These are phyloP conservation scores for Verticillium tricorpus DNA, from an alignment of 2,329 filamentous ascomycete species.

Conservation along the genomic window DNA sequence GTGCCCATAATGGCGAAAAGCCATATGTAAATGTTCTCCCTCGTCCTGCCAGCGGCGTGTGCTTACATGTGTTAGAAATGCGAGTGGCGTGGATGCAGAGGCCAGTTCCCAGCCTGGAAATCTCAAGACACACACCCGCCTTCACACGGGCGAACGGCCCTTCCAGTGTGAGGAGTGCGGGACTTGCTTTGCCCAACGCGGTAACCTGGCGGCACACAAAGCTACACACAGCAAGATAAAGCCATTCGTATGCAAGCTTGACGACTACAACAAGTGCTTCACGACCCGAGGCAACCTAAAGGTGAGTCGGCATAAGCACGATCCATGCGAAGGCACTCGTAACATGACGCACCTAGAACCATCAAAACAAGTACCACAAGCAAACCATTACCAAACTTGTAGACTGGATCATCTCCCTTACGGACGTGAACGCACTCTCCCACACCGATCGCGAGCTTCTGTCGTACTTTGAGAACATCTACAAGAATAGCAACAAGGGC, in stretches of 20 bases:
- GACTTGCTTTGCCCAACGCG: slow-evolving; percentile 79
- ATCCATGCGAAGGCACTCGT: no score
- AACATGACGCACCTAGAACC: slow-evolving; percentile 49
- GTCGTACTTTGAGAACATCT: slow-evolving; percentile 80
- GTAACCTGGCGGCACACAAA: slow-evolving; percentile 80
- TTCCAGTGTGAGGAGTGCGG: slow-evolving; percentile 76
- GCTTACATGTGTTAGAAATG: slow-evolving; percentile 49
- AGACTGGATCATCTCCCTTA: slow-evolving; percentile 61
- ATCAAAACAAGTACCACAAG: slow-evolving; percentile 91
- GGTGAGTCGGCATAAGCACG: slow-evolving; percentile 39
- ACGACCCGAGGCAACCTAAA: slow-evolving; percentile 91
- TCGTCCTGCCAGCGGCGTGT: not conserved
- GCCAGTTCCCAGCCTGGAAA: slow-evolving; percentile 87
- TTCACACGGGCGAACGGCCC: slow-evolving; percentile 83
- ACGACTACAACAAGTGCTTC: slow-evolving; percentile 82
- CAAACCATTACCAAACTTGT: slow-evolving; percentile 68
- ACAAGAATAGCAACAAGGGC: slow-evolving; percentile 97
- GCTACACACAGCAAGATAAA: slow-evolving; percentile 75
- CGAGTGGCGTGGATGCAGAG: slow-evolving; percentile 66
- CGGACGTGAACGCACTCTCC: slow-evolving; percentile 55
- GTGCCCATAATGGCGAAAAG: slow-evolving; percentile 84
- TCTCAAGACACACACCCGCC: slow-evolving; percentile 83
- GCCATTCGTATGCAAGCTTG: slow-evolving; percentile 75
- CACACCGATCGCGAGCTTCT: slow-evolving; percentile 70
- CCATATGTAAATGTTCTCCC: slow-evolving; percentile 66